Evolutionary conservation across 345 rosid genomes (phyloP).

Genomic region (Salix viminalis): DNA sequence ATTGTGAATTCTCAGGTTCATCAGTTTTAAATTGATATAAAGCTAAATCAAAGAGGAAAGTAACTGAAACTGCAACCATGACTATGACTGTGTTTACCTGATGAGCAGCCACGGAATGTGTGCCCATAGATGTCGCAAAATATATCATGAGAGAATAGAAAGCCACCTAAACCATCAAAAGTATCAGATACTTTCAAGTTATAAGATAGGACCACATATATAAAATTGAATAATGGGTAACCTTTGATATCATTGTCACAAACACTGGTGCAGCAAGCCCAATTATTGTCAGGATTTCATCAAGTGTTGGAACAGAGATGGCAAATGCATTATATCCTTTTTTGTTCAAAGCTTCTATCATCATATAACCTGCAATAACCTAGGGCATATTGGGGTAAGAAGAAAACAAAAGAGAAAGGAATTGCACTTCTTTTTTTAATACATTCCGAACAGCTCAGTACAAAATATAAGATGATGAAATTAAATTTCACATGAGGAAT

Average conservation of each 20-base stretch:
- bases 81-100: constrained; percentile 44
- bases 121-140: constrained; percentile 84
- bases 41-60: constrained; percentile 4
- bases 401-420: not conserved
- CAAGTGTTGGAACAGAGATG: constrained; percentile 54
- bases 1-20: constrained; percentile 2
- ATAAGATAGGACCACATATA: constrained; percentile 11
- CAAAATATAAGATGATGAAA: not conserved
- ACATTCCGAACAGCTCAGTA: not conserved
- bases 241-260: constrained; percentile 73
- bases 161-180: constrained; percentile 51
- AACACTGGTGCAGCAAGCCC: constrained; percentile 79
- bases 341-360: constrained; percentile 64
- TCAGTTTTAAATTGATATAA: not conserved
- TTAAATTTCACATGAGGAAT: not conserved
- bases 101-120: constrained; percentile 73
- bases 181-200: not conserved
- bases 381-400: constrained; percentile 16
- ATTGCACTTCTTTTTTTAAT: not conserved
- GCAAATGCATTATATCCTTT: constrained; percentile 64
- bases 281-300: constrained; percentile 52
- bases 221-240: constrained; percentile 5
- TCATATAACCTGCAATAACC: constrained; percentile 81
- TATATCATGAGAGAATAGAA: constrained; percentile 74
- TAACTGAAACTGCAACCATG: not conserved